Conservation (phyloP, 495 filamentous ascomycete species). For the Xylaria castorea region DNA sequence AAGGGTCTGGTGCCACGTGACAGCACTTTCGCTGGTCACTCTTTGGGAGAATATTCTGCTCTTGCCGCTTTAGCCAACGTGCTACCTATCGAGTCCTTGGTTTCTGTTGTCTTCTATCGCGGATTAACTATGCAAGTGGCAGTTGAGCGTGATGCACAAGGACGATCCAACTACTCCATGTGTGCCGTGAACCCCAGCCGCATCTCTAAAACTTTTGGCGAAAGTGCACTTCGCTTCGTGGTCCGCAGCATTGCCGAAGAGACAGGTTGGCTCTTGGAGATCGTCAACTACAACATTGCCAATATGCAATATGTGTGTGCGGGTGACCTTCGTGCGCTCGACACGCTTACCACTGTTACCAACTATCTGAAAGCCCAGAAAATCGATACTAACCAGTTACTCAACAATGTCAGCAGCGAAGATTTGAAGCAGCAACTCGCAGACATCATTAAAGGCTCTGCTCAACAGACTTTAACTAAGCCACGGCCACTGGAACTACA, state of each 20-base stretch:
- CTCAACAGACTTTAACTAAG: slow-evolving; percentile 84
- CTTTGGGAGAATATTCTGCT: slow-evolving; percentile 96
- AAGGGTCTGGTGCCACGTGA: slow-evolving; percentile 96
- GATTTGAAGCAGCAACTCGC: slow-evolving; percentile 81
- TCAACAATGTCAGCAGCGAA: slow-evolving; percentile 76
- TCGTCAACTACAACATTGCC: slow-evolving; percentile 98
- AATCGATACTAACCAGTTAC: slow-evolving; percentile 92
- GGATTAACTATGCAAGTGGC: slow-evolving; percentile 99
- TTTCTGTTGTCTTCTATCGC: slow-evolving; percentile 98
- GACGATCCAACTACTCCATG: slow-evolving; percentile 98
- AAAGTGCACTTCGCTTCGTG: slow-evolving; percentile 93
- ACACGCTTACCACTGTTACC: slow-evolving; percentile 88
- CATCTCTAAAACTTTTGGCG: slow-evolving; percentile 97
- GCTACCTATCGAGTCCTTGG: slow-evolving; percentile 98
- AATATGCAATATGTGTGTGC: slow-evolving; percentile 99
- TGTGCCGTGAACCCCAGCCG: slow-evolving; percentile 97
- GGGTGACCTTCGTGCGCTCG: slow-evolving; percentile 93
- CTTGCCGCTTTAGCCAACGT: slow-evolving; percentile 96
- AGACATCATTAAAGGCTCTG: slow-evolving; percentile 85
- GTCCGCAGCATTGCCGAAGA: slow-evolving; percentile 90
- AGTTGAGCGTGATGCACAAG: slow-evolving; percentile 91
- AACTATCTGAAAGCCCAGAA: slow-evolving; percentile 96
- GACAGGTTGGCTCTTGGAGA: slow-evolving; percentile 94
- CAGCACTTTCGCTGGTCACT: slow-evolving; percentile 97
- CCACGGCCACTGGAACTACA: slow-evolving; percentile 85